A percentile compares a stretch with the other conserved stretches of the same genome.
Evolutionary conservation across 73 alveolate genomes (phyloP).

Genomic region (Chromera velia): DNA sequence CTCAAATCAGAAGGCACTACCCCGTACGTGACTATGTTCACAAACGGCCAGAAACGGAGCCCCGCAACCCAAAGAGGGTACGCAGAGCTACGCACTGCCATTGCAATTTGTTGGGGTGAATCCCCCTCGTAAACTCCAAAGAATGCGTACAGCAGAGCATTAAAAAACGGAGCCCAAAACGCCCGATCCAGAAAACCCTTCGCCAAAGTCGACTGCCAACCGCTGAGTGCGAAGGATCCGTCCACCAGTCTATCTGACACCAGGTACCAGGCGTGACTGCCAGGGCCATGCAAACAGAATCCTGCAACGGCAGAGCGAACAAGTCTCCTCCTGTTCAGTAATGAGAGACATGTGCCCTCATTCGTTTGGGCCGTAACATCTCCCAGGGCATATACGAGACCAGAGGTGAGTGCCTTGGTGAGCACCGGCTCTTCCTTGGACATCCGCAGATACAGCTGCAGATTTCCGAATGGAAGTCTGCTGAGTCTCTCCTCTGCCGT

Average conservation of each 20-base stretch:
- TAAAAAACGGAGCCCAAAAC: neutral
- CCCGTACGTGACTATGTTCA: neutral
- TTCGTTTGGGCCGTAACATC: neutral
- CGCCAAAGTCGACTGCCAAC: neutral
- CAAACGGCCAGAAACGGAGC: neutral
- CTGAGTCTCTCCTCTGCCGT: neutral
- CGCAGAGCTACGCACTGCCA: neutral
- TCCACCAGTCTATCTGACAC: neutral
- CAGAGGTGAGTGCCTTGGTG: neutral
- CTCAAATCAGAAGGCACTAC: neutral
- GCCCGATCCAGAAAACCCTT: neutral
- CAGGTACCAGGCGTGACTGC: neutral
- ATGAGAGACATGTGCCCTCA: neutral
- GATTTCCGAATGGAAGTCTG: neutral
- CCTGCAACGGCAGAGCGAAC: neutral
- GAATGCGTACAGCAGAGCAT: neutral
- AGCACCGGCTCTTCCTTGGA: neutral
- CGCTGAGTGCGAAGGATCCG: neutral
- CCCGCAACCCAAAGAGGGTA: neutral
- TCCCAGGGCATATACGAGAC: neutral
- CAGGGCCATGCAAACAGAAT: neutral
- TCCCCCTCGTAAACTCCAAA: neutral
- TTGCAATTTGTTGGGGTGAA: neutral
- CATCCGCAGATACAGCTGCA: neutral
- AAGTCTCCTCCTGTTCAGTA: neutral